Conservation (phyloP, 106 monocot genomes). For the Allium fistulosum region DNA sequence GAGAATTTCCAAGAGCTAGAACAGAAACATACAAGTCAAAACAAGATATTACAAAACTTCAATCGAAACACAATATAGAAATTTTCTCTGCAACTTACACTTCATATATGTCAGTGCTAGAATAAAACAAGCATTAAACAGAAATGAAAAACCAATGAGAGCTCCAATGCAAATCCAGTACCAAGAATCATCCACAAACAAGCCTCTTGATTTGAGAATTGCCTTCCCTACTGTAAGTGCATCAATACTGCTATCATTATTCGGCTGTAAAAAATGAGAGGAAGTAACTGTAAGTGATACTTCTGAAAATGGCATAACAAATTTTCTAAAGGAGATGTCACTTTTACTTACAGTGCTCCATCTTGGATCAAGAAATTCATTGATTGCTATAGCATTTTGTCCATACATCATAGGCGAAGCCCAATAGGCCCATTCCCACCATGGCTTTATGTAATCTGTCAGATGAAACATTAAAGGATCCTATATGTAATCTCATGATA, state of each 20-base stretch:
- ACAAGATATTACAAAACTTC: not conserved
- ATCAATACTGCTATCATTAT: conserved; percentile 39
- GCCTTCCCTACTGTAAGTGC: conserved; percentile 64
- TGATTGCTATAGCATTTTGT: conserved; percentile 44
- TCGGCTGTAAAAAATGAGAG: conserved; percentile 34
- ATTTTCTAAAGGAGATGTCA: conserved; percentile 16
- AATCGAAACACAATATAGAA: not conserved
- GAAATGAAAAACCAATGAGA: conserved; percentile 40
- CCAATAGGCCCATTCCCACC: conserved; percentile 67
- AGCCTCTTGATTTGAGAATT: conserved; percentile 60
- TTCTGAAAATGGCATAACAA: conserved; percentile 38
- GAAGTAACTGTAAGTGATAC: conserved; percentile 20
- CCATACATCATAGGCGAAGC: conserved; percentile 71
- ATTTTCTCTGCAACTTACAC: conserved; percentile 22
- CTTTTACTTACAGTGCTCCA: conserved; percentile 31
- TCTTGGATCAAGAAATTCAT: conserved; percentile 62
- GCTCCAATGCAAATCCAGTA: conserved; percentile 72
- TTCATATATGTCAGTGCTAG: conserved; percentile 48
- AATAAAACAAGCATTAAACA: conserved; percentile 55
- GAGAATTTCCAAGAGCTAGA: conserved; percentile 1
- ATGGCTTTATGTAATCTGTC: conserved; percentile 50
- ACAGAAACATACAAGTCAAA: not conserved
- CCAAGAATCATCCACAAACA: conserved; percentile 42
- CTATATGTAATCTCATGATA: no score
- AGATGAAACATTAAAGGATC: no score